Evolutionary conservation across 192 early-diverging fungal genomes (phyloP).

Genomic region (Rhizophlyctis rosea): DNA sequence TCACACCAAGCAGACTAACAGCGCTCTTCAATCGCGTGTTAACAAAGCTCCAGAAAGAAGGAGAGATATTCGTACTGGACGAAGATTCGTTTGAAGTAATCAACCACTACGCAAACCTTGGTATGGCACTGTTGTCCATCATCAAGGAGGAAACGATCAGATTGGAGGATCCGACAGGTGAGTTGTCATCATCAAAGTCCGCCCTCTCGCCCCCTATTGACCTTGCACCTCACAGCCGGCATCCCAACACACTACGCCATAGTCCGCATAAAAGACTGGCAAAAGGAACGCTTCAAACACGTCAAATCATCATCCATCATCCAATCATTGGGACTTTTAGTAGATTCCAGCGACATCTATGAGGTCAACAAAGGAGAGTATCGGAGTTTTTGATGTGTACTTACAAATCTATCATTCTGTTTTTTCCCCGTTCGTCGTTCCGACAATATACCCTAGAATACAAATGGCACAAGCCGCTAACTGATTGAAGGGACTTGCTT

Average conservation of each 20-base stretch:
- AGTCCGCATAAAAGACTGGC: background rate
- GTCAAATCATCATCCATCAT: background rate
- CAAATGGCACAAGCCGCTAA: too few species aligned
- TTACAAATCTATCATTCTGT: too few species aligned
- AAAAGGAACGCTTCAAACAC: background rate
- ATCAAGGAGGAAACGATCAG: constrained; percentile 45
- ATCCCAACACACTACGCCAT: background rate
- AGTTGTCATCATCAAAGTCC: too few species aligned
- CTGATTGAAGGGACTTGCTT: too few species aligned
- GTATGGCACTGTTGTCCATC: constrained; percentile 10
- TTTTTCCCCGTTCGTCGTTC: too few species aligned
- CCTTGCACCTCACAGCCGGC: too few species aligned
- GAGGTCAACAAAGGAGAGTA: background rate
- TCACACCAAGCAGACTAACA: too few species aligned
- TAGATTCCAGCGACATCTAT: background rate
- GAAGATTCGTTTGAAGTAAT: constrained; percentile 18
- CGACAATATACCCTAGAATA: too few species aligned
- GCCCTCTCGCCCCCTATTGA: too few species aligned
- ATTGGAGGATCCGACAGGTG: too few species aligned
- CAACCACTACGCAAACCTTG: constrained; percentile 17
- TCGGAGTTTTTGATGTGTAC: background rate
- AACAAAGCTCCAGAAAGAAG: constrained; percentile 8
- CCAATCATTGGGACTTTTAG: background rate
- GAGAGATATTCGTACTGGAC: constrained; percentile 16
- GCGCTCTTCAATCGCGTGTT: constrained; percentile 12